These are phyloP conservation scores for Xylaria sp. DNA, from an alignment of 2,329 filamentous ascomycete species.

Conservation along the genomic window DNA sequence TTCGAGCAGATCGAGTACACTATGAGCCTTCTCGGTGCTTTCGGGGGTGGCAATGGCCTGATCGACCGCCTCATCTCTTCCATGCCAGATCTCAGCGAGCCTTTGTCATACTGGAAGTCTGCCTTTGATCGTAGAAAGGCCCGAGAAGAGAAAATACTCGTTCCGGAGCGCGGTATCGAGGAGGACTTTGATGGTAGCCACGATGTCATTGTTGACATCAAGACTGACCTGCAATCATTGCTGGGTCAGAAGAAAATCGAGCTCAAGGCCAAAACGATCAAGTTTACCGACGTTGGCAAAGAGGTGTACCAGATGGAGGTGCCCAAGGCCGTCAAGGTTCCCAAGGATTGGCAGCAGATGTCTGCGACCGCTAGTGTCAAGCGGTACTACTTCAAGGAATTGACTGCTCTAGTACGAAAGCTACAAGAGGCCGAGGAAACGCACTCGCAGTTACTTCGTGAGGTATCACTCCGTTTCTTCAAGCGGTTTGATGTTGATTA, in stretches of 20 bases:
- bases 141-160: constrained; percentile 77
- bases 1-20: constrained; percentile 99
- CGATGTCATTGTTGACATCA: constrained; percentile 75
- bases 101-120: constrained; percentile 84
- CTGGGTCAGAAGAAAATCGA: constrained; percentile 74
- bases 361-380: constrained; percentile 89
- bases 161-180: constrained; percentile 86
- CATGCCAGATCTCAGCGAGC: constrained; percentile 82
- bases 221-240: constrained; percentile 72
- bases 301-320: constrained; percentile 96
- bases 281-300: constrained; percentile 87
- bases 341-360: constrained; percentile 93
- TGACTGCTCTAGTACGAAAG: constrained; percentile 80
- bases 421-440: constrained; percentile 94
- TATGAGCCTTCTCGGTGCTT: constrained; percentile 76
- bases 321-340: constrained; percentile 83
- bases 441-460: constrained; percentile 87
- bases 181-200: constrained; percentile 89
- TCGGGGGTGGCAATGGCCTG: constrained; percentile 78
- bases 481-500: constrained; percentile 88
- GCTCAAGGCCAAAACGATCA: constrained; percentile 74
- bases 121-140: constrained; percentile 87
- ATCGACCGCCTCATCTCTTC: constrained; percentile 81
- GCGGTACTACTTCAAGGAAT: constrained; percentile 88
- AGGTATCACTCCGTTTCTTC: constrained; percentile 83